Evolutionary conservation across 208 protist genomes (phyloP).

Genomic region (Trypanosoma scelopori): DNA sequence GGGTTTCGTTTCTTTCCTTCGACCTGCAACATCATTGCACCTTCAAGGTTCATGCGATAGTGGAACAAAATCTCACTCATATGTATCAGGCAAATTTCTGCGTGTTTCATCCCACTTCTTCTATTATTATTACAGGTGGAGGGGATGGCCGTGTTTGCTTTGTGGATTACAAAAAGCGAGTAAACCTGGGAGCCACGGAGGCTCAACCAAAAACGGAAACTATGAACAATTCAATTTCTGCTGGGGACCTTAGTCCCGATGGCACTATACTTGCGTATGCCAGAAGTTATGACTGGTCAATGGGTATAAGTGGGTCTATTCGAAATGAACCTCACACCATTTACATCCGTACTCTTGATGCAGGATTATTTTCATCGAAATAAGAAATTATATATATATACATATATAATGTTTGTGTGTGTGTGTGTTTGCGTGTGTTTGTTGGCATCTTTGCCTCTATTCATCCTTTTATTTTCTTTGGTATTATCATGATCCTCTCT

Average conservation of each 20-base stretch:
- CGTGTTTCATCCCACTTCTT: slow-evolving; percentile 46
- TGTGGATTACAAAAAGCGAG: slow-evolving; percentile 46
- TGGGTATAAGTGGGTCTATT: slow-evolving; percentile 61
- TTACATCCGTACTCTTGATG: slow-evolving; percentile 14
- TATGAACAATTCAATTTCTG: slow-evolving; percentile 63
- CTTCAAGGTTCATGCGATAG: slow-evolving; percentile 66
- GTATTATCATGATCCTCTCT: slow-evolving; percentile 7
- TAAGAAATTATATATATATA: slow-evolving; percentile 21
- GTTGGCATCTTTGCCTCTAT: slow-evolving; percentile 7
- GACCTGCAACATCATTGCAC: slow-evolving; percentile 42
- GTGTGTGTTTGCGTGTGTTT: slow-evolving; percentile 4
- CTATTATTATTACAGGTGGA: slow-evolving; percentile 58
- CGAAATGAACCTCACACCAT: slow-evolving; percentile 25
- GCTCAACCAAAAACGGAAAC: slow-evolving; percentile 36
- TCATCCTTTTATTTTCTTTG: slow-evolving; percentile 6
- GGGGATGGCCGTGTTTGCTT: slow-evolving; percentile 60
- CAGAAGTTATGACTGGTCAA: slow-evolving; percentile 85
- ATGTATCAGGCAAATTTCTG: slow-evolving; percentile 82
- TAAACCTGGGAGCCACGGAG: slow-evolving; percentile 31
- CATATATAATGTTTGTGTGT: slow-evolving; percentile 4
- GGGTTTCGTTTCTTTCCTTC: slow-evolving; percentile 59
- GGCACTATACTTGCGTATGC: slow-evolving; percentile 68
- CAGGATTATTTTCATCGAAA: background rate
- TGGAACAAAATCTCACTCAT: slow-evolving; percentile 37
- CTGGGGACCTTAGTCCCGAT: slow-evolving; percentile 68